Base-by-base conservation (phyloP, 768 basidiomycete genomes). In the Chalciporus piperatus region DNA sequence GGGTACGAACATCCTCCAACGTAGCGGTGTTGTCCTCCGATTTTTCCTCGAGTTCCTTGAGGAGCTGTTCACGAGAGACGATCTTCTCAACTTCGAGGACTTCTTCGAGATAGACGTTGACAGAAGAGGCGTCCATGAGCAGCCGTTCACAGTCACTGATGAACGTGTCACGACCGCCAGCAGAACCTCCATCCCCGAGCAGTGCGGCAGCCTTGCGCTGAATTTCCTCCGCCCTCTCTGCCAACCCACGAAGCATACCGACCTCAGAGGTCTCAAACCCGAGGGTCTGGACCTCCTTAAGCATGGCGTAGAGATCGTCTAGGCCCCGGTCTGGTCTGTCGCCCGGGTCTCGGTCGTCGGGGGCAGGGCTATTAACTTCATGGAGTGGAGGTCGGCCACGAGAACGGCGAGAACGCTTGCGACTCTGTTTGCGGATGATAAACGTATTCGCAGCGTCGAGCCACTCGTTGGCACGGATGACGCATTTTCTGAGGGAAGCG, bases 181-280 rank as follows among this genome's bases (percentile, higher is more conserved):
- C 74, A 7, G 65, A 52, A 10, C 68, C 63, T 1, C 72, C 71
- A 1, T 77, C 66, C 39, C 69, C 65, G 43, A 92, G 76, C 10
- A 91, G 65, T 8, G 65, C 57, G 13, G 67, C 65, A 6, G 88
- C 87, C 64, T 80, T 80, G 44, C 65, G 59, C 59, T 79, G 83
- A 42, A 80, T 79, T 33, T 83, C 80, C 60, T 90, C 85, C 6
- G 88, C 84, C 52, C 82, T 79, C 41, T 77, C 70, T 7, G 79
- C 82, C 35, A 90, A 70, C 14, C 60, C 66, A 42, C 72, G 75
- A 25, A 92, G 77, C 6, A 71, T 63, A 12, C 64, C 70, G 25
- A 92, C 85, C 68, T 97, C 94, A 5, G 81, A 79, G 41, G 84
- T 80, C 54, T 96, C 92, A 59, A 97, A 97, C 0, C 92, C 91